A percentile compares a stretch with the other conserved stretches of the same genome.
Conservation (phyloP, 2,329 filamentous ascomycete species). For the Neopestalotiopsis sp. region DNA sequence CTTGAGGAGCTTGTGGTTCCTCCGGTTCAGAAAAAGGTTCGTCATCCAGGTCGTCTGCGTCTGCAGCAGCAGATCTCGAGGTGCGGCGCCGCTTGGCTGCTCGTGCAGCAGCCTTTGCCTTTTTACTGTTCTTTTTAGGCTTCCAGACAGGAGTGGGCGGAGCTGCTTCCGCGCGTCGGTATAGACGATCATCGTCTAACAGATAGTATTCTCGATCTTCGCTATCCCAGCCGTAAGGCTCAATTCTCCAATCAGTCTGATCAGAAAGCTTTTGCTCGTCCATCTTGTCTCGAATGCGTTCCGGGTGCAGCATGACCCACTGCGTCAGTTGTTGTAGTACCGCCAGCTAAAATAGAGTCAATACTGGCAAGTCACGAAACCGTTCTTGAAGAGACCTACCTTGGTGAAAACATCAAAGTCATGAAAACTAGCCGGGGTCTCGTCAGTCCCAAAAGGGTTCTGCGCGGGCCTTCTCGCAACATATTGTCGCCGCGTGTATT, state of each 20-base stretch:
- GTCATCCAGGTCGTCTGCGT: constrained; percentile 43
- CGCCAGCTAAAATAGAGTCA: constrained; percentile 55
- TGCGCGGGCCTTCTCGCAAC: constrained; percentile 75
- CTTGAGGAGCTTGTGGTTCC: constrained; percentile 40
- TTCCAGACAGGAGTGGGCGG: constrained; percentile 62
- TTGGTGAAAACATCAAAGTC: constrained; percentile 85
- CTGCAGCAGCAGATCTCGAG: constrained; percentile 46
- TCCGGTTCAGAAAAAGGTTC: constrained; percentile 35
- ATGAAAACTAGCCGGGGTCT: constrained; percentile 74
- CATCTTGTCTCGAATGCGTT: constrained; percentile 86
- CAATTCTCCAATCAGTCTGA: constrained; percentile 81
- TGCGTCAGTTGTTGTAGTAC: constrained; percentile 88
- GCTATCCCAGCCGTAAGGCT: constrained; percentile 86
- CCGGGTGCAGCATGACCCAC: constrained; percentile 87
- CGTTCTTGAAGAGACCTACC: constrained; percentile 45
- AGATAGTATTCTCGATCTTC: constrained; percentile 88
- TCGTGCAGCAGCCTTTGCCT: constrained; percentile 65
- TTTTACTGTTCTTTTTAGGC: constrained; percentile 68
- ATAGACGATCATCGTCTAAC: constrained; percentile 91
- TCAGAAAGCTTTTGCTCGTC: constrained; percentile 80
- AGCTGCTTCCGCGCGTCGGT: constrained; percentile 81
- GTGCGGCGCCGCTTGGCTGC: constrained; percentile 75
- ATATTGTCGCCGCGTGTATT: constrained; percentile 90
- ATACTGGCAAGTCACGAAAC: constrained; percentile 5
- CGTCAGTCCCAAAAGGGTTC: constrained; percentile 86